Evolutionary conservation across 352 stramenopile genomes (phyloP).

Genomic region (Globisporangium takayamanum): DNA sequence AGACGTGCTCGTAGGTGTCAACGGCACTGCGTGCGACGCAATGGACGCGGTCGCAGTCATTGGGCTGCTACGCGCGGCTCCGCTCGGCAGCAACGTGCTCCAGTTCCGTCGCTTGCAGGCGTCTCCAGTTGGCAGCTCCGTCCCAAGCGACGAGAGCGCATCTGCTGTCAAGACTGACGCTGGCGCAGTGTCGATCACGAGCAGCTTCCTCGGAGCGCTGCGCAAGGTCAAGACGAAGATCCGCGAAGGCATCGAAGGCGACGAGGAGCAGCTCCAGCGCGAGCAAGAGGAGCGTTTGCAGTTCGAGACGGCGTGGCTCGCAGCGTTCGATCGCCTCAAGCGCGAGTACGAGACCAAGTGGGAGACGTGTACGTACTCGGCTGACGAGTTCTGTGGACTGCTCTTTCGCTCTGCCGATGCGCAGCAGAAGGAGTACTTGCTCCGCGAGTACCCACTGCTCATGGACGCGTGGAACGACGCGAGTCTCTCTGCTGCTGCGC

Average conservation of each 20-base stretch:
- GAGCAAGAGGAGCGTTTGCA: slow-evolving; percentile 36
- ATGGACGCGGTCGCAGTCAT: slow-evolving; percentile 22
- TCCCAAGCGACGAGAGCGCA: neutral
- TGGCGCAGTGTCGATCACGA: slow-evolving; percentile 17
- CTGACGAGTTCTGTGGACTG: slow-evolving; percentile 61
- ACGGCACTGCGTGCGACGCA: slow-evolving; percentile 18
- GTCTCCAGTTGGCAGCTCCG: neutral
- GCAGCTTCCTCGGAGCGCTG: slow-evolving; percentile 40
- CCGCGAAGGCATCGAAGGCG: slow-evolving; percentile 40
- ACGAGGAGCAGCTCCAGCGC: slow-evolving; percentile 24
- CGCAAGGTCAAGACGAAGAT: slow-evolving; percentile 55
- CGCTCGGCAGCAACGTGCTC: slow-evolving; percentile 25
- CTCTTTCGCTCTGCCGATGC: slow-evolving; percentile 43
- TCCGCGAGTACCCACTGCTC: slow-evolving; percentile 47
- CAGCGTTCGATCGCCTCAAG: slow-evolving; percentile 46
- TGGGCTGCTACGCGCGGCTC: slow-evolving; percentile 23
- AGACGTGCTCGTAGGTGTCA: slow-evolving; percentile 29
- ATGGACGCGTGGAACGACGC: slow-evolving; percentile 50
- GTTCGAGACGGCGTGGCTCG: slow-evolving; percentile 57
- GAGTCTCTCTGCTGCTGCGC: slow-evolving; percentile 7
- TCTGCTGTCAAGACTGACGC: neutral
- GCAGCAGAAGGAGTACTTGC: slow-evolving; percentile 37
- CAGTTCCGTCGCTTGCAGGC: slow-evolving; percentile 18
- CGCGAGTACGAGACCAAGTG: slow-evolving; percentile 39
- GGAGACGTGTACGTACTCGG: slow-evolving; percentile 61